Evolutionary conservation across 352 stramenopile genomes (phyloP).

Genomic region (Phytopythium aichiense): DNA sequence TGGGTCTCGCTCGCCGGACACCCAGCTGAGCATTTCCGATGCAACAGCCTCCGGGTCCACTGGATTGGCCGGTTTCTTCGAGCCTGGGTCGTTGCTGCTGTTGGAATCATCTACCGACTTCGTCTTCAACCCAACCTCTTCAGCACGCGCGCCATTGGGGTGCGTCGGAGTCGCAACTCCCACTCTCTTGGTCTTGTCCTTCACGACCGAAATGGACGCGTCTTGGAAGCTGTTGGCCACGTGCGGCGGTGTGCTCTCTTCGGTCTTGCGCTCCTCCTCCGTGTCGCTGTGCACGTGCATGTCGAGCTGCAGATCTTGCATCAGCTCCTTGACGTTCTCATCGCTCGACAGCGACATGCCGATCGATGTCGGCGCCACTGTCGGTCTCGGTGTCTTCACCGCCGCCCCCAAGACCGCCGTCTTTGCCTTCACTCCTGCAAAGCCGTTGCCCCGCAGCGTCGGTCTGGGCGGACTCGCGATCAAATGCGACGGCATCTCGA

Average conservation of each 20-base stretch:
- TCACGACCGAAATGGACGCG: background rate
- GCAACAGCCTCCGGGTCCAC: constrained; percentile 18
- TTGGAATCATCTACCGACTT: background rate
- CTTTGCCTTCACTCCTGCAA: no score
- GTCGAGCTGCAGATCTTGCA: constrained; percentile 48
- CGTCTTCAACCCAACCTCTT: background rate
- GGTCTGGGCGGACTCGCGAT: constrained; percentile 14
- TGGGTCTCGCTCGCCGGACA: constrained; percentile 44
- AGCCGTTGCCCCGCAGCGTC: background rate
- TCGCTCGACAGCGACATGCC: constrained; percentile 29
- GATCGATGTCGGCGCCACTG: constrained; percentile 1
- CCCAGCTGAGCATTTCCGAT: constrained; percentile 55
- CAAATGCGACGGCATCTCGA: constrained; percentile 31
- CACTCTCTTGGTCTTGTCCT: background rate
- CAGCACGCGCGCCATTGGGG: background rate
- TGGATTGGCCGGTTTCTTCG: background rate
- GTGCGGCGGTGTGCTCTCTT: constrained; percentile 44
- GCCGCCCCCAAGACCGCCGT: background rate
- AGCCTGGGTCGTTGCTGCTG: background rate
- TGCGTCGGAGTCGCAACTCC: background rate
- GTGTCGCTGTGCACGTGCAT: constrained; percentile 13
- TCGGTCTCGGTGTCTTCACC: background rate
- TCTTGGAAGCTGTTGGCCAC: constrained; percentile 13
- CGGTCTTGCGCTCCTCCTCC: constrained; percentile 44
- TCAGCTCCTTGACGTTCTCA: constrained; percentile 36